Percentiles rank a stretch among this genome's conserved stretches.
Conservation (phyloP, 2,329 filamentous ascomycete genomes). For the Fusarium marasasianum region DNA sequence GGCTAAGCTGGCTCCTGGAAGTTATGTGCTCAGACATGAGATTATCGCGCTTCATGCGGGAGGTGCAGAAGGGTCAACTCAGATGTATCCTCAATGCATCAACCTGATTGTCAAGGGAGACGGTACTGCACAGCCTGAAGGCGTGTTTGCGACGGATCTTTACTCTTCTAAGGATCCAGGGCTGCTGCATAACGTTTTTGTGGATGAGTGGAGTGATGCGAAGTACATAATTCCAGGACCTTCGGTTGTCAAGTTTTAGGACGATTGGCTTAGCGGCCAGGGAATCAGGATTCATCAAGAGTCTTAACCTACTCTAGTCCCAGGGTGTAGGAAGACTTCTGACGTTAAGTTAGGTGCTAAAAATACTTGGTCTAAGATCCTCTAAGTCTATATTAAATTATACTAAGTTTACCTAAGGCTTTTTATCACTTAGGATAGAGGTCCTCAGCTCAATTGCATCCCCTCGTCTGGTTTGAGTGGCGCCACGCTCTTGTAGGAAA, state of each 20-base stretch:
- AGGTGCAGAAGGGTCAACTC: neutral
- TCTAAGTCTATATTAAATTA: too few relatives aligned
- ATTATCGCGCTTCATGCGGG: rapidly evolving
- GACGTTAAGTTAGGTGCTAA: too few relatives aligned
- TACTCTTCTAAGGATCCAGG: neutral
- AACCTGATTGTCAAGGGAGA: neutral
- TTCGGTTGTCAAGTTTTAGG: neutral
- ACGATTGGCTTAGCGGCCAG: rapidly evolving
- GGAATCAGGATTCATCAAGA: too few relatives aligned
- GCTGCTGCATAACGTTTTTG: neutral
- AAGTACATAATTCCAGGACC: neutral
- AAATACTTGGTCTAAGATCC: too few relatives aligned
- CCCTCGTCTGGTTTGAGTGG: too few relatives aligned
- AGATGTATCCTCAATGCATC: neutral
- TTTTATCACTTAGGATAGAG: too few relatives aligned
- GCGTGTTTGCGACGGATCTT: neutral
- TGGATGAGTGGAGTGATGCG: neutral
- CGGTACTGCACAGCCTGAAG: neutral
- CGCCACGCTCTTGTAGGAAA: neutral
- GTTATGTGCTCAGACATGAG: neutral
- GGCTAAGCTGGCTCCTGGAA: neutral
- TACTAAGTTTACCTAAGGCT: too few relatives aligned
- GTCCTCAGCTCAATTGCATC: rapidly evolving
- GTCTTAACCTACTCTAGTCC: too few relatives aligned
- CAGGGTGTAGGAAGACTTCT: too few relatives aligned